Base-by-base conservation (phyloP, 257 asterid species). In the Jaltomata sinuosa region DNA sequence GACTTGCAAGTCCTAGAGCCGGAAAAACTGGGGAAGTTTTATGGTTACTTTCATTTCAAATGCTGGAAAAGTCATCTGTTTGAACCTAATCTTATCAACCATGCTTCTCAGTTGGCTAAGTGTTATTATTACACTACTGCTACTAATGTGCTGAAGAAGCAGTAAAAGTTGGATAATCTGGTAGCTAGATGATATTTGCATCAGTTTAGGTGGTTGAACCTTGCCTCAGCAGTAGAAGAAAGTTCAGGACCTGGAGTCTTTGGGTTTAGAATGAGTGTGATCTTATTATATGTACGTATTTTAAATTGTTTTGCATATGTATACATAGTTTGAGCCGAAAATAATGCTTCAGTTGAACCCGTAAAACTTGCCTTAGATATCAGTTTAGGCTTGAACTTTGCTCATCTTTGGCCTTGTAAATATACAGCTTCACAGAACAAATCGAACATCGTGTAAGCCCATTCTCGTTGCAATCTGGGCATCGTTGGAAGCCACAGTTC, bases 381-480 rank as follows among this genome's bases (percentile, higher is more conserved):
- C 19, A 62, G 71, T 65, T 31, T 31, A 31, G 74, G 45, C 74
- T 31, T 22, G 67, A 16, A 65, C 6, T 22, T 65, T 65, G 76
- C 76, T 8, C 76, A 65, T 31, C 45, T 65, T 7, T 65, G 21
- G 16, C 42, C 11, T 1, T 29, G 42, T 64, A 62, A 62, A 7
- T 6, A 14, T 11, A 31, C 3, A 31, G 72, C 72, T 29, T 42
- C 42, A 31, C 6, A 31, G 15, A 14, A 83, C 98, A 96, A 87
- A 92, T 64, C 3, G 98, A 98, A 87, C 99, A 96, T 7, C 95
- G 87, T 19, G 87, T 83, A 2, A 94, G 97, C 8, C 99, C 98
- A 81, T 96, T 96, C 79, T 96, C 98, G 29, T 94, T 96, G 85
- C 99, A 96, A 86, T 93, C 92, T 0, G 96, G 98, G 71, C 98